These are phyloP conservation scores for Trichoderma koningiopsis DNA, from an alignment of 2,329 filamentous ascomycete species.

Conservation along the genomic window DNA sequence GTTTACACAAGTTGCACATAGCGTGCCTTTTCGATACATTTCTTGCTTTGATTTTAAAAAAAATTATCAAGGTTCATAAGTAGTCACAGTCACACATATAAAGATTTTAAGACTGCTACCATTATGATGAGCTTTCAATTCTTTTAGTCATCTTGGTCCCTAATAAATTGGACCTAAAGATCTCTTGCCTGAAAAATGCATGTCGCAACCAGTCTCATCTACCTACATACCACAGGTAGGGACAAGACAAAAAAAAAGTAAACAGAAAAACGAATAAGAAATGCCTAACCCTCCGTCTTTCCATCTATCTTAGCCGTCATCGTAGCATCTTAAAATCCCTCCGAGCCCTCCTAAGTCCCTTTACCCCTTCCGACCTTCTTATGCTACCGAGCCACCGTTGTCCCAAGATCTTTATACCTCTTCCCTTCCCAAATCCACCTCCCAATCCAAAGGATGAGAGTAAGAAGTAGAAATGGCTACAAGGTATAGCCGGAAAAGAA, in stretches of 20 bases:
- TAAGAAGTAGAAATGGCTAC: neutral
- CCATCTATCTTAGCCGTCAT: conserved; percentile 16
- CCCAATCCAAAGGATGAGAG: neutral
- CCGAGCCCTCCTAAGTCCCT: neutral
- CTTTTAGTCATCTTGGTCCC: neutral
- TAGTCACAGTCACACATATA: neutral
- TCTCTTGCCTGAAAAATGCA: neutral
- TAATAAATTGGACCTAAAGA: neutral
- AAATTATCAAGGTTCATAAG: no score
- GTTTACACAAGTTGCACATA: neutral
- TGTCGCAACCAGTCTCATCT: neutral
- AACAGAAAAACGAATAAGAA: neutral
- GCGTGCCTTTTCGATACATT: neutral
- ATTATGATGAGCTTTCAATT: neutral
- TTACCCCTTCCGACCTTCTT: neutral
- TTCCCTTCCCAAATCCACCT: neutral
- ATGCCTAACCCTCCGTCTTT: neutral
- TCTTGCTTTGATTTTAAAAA: no score
- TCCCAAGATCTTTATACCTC: neutral
- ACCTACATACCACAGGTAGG: neutral
- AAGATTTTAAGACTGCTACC: neutral
- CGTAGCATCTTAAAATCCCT: conserved; percentile 3
- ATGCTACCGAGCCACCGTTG: conserved; percentile 7
- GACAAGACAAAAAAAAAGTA: neutral
- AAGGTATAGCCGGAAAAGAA: neutral